Evolutionary conservation across 306 rosid genomes (phyloP), one percentile per base, ranked within the genome.

Genomic region (Vicia sativa): DNA sequence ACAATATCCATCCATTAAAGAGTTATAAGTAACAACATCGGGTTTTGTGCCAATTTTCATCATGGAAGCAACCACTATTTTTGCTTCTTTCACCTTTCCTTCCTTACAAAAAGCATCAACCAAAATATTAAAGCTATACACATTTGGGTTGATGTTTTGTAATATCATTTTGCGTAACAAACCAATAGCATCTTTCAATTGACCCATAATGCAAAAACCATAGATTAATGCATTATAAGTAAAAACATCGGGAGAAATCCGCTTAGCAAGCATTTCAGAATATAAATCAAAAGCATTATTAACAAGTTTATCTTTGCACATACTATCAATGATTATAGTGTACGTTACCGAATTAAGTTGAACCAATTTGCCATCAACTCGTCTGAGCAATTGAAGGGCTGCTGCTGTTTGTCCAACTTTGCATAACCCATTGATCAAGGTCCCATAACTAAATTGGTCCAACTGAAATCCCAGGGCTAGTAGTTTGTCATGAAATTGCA

Each of bases 41-140:
- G n/a, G 64, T 13, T 58, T 58, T 0, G 31, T 0, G 1, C 5
- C n/a, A 3, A 6, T 2, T 25, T 15, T 58, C 23, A 58, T 58
- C 64, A 58, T 58, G 8, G 31, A 0, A 3, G 13, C 43, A 0
- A 58, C 3, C 64, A 58, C 1, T 3, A 1, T n/a, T 14, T 58
- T 31, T 1, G 25, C 64, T 31, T 34, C 26, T 31, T 34, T 58
- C 4, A 58, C 0, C 1, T 15, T 58, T 15, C 64, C 64, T 58
- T 58, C 63, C 25, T 57, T 57, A 31, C 43, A 8, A 31, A 67
- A 45, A 0, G 53, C 63, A 67, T 68, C 64, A 9, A 61, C 62
- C 21, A 56, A n/a, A n/a, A 2, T 56, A 56, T 2, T 56, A 25
- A 56, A 56, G 5, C 42, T 56, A 56, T 29, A 29, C 2, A 28